Base-by-base conservation (phyloP, 345 rosid species). In the Dovyalis caffra region DNA sequence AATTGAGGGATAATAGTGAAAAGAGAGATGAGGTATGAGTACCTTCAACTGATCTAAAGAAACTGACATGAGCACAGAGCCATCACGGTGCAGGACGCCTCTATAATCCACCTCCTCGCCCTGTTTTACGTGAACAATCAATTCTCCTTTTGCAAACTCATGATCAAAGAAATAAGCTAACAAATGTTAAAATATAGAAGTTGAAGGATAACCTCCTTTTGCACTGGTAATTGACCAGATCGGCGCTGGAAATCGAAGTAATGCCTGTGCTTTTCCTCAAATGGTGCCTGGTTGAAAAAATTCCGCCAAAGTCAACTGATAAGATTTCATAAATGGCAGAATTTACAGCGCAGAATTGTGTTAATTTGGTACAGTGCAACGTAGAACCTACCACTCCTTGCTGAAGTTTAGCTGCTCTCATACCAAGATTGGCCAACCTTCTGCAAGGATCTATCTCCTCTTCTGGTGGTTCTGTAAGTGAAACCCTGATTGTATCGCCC, bases 401-500 rank as follows among this genome's bases (percentile, higher is more conserved):
- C 85, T 88, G 96, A 71, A 90, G 82, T 66, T 87, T 76, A 70
- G 97, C 91, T 65, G 97, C 97, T 86, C 80, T 90, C 81, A 77
- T 91, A 64, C 99, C 97, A 7, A 95, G 96, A 83, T 91, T 87
- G 75, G 96, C 98, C 87, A 95, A 82, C 84, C 91, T 85, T 82
- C 82, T 83, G 87, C 97, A 95, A 9, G 99, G 99, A 81, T 95
- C 99, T 77, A 95, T 95, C 87, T 95, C 99, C 78, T 91, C 90
- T 83, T 92, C 97, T 40, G 99, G 98, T 61, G 98, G 85, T 82
- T 93, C 99, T 4, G 99, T 93, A 15, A 95, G 92, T 64, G 97
- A 95, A 70, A 95, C 99, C 79, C 98, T 87, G 78, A 95, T 93
- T 68, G 99, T 95, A 86, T 95, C 99, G 78, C 98, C 99, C 72